These are phyloP conservation scores for Leptosphaerulina australis DNA, from an alignment of 2,329 filamentous ascomycete genomes.

Conservation along the genomic window DNA sequence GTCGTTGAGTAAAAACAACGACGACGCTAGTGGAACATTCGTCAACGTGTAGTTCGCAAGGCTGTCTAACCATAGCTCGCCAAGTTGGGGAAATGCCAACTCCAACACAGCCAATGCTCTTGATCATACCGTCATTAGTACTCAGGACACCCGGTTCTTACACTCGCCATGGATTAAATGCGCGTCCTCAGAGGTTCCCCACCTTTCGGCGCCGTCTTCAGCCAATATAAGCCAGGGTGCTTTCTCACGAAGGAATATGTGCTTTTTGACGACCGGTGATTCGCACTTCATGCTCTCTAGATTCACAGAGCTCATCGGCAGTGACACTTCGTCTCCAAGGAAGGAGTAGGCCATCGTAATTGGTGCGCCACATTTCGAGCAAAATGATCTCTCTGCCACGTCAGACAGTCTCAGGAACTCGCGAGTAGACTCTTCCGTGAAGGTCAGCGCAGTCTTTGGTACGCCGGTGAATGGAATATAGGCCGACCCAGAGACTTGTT, in stretches of 20 bases:
- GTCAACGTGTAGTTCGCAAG: not conserved
- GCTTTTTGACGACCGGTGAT: conserved; percentile 39
- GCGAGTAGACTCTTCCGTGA: conserved; percentile 36
- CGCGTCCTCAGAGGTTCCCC: conserved; percentile 28
- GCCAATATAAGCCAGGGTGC: conserved; percentile 39
- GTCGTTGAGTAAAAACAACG: conserved; percentile 4
- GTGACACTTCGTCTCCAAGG: conserved; percentile 36
- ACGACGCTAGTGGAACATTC: conserved; percentile 5
- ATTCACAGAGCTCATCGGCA: conserved; percentile 54
- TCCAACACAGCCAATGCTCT: too few relatives aligned
- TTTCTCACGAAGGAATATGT: conserved; percentile 56
- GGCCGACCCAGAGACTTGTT: conserved; percentile 55
- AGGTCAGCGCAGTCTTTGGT: conserved; percentile 43
- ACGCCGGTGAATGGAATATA: conserved; percentile 54
- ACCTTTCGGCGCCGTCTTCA: conserved; percentile 38
- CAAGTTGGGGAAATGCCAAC: not conserved
- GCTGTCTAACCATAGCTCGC: conserved; percentile 7
- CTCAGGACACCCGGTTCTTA: not conserved
- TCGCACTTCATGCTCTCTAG: conserved; percentile 46
- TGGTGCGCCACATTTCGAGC: conserved; percentile 55
- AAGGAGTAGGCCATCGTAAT: conserved; percentile 53
- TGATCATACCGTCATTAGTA: not conserved
- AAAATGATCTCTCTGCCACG: conserved; percentile 53
- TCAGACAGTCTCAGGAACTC: conserved; percentile 48
- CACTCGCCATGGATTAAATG: conserved; percentile 20